Evolutionary conservation across 352 stramenopile genomes (phyloP).

Genomic region (Phytophthora macrochlamydospora): DNA sequence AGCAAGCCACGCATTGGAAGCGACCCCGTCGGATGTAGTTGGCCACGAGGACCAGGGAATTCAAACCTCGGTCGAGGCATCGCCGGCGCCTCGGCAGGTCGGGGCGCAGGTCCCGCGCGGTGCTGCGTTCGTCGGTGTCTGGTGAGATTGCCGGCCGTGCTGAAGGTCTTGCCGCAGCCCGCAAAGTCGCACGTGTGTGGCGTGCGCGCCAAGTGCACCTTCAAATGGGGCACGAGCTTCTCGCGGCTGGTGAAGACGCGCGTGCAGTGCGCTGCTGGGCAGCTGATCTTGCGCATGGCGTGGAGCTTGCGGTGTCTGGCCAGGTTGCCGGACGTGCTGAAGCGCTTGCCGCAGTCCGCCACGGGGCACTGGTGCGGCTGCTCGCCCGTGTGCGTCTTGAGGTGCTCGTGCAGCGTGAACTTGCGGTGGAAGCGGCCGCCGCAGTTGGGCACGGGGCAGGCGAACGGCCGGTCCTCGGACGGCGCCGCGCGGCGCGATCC

Average conservation of each 20-base stretch:
- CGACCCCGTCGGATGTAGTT: constrained; percentile 25
- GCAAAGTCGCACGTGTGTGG: constrained; percentile 59
- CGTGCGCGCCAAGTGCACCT: constrained; percentile 54
- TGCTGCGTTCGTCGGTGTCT: constrained; percentile 68
- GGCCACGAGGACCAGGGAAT: constrained; percentile 18
- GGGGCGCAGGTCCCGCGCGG: constrained; percentile 26
- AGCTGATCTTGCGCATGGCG: constrained; percentile 47
- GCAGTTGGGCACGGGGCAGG: constrained; percentile 45
- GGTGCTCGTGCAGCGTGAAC: constrained; percentile 79
- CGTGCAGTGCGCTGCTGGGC: constrained; percentile 45
- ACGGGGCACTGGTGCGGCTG: constrained; percentile 73
- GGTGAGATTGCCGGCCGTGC: constrained; percentile 65
- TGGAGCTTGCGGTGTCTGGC: constrained; percentile 59
- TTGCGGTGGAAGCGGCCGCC: constrained; percentile 73
- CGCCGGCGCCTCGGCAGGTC: constrained; percentile 6
- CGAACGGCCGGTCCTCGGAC: constrained; percentile 38
- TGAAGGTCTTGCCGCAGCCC: constrained; percentile 66
- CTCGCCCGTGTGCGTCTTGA: constrained; percentile 87
- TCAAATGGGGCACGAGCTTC: constrained; percentile 55
- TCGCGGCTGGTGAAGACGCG: constrained; percentile 50
- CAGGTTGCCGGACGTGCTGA: constrained; percentile 67
- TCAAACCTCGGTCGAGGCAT: constrained; percentile 37
- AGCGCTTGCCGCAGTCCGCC: constrained; percentile 59
- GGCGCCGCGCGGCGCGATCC: constrained; percentile 36
- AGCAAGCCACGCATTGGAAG: constrained; percentile 43